phyloP scores from a whole-genome alignment of 1,284 basidiomycete genomes.

The Entoloma clypeatum region DNA sequence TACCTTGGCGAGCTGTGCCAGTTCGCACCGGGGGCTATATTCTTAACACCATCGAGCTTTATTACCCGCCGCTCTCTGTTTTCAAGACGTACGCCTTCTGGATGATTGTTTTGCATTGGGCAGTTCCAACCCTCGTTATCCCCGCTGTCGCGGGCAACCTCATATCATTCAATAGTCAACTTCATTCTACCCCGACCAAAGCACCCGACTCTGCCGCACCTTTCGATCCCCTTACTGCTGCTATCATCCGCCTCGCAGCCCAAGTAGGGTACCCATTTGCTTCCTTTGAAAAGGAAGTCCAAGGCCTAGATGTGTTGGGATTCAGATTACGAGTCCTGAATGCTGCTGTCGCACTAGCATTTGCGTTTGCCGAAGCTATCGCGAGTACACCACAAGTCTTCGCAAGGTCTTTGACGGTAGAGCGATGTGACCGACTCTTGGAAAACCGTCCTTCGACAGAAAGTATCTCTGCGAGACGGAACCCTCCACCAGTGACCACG shows the following conservation, averaged over 20 bases:
- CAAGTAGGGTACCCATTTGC: conserved; percentile 50
- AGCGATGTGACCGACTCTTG: conserved; percentile 12
- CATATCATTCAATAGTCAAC: conserved; percentile 48
- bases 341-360: conserved; percentile 50
- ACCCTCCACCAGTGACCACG: too few relatives aligned
- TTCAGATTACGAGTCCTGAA: conserved; percentile 47
- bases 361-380: conserved; percentile 61
- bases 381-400: conserved; percentile 35
- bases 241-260: conserved; percentile 55
- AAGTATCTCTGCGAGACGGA: conserved; percentile 12
- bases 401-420: conserved; percentile 26
- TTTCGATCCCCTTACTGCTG: conserved; percentile 56
- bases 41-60: conserved; percentile 27
- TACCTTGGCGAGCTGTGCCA: conserved; percentile 49
- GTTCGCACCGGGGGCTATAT: too few relatives aligned
- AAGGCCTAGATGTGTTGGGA: conserved; percentile 48
- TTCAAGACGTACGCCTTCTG: conserved; percentile 46
- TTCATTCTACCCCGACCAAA: conserved; percentile 16
- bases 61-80: conserved; percentile 42
- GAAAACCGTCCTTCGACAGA: conserved; percentile 6
- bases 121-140: conserved; percentile 51
- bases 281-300: conserved; percentile 23
- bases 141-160: conserved; percentile 51
- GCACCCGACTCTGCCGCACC: conserved; percentile 21
- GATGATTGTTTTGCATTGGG: conserved; percentile 53